A percentile compares a stretch with the other conserved stretches of the same genome.
Evolutionary conservation across 2,329 filamentous ascomycete genomes (phyloP).

Genomic region (Claviceps sp.): DNA sequence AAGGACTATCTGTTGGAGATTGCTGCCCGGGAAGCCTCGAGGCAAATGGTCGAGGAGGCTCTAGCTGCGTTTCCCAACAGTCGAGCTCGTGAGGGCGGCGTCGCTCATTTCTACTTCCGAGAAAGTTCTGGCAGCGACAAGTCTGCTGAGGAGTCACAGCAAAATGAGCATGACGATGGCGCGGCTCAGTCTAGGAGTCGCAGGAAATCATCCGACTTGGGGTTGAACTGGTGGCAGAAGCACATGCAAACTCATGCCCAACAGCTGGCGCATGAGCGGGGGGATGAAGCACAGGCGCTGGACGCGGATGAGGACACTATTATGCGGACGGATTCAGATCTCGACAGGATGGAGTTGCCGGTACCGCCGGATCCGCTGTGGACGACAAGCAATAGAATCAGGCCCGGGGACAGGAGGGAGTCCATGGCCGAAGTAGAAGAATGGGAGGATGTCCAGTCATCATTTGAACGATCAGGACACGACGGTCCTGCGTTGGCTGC

Average conservation of each 20-base stretch:
- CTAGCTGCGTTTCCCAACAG: slow-evolving; percentile 66
- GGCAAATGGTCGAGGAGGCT: slow-evolving; percentile 64
- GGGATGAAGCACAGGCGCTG: slow-evolving; percentile 14
- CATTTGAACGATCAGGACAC: slow-evolving; percentile 10
- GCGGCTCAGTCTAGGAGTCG: slow-evolving; percentile 21
- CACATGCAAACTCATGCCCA: slow-evolving; percentile 72
- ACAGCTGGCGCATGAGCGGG: slow-evolving; percentile 38
- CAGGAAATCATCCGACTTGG: slow-evolving; percentile 49
- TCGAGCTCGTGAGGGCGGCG: slow-evolving; percentile 52
- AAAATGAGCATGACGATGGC: slow-evolving; percentile 12
- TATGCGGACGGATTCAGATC: slow-evolving; percentile 26
- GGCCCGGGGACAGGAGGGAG: slow-evolving; percentile 14
- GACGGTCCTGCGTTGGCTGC: slow-evolving; percentile 8
- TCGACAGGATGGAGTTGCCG: slow-evolving; percentile 29
- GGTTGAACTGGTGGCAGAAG: slow-evolving; percentile 60
- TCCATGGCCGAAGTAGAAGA: slow-evolving; percentile 13
- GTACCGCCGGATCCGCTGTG: slow-evolving; percentile 27
- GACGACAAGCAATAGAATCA: slow-evolving; percentile 23
- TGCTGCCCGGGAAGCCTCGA: slow-evolving; percentile 66
- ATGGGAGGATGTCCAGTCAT: slow-evolving; percentile 13
- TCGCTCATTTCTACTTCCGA: slow-evolving; percentile 57
- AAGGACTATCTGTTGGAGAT: slow-evolving; percentile 66
- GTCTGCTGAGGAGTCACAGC: slow-evolving; percentile 24
- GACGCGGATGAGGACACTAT: slow-evolving; percentile 14
- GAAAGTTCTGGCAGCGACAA: slow-evolving; percentile 48